Evolutionary conservation across 2,329 filamentous ascomycete genomes (phyloP).

Genomic region (Aspergillus flavus): DNA sequence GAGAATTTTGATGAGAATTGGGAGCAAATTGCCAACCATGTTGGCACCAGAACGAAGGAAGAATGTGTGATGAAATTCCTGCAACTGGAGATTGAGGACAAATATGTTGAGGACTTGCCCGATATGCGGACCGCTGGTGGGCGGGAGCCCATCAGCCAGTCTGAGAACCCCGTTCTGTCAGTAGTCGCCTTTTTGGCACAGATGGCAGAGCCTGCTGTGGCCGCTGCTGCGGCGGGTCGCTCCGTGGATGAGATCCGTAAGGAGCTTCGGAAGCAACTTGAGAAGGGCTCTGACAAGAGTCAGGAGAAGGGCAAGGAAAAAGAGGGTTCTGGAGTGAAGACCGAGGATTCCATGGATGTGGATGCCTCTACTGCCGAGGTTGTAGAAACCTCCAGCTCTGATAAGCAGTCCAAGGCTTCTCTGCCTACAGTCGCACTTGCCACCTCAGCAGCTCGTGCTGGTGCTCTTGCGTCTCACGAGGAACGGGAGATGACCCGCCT

Average conservation of each 20-base stretch:
- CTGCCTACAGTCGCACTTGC: slow-evolving; percentile 78
- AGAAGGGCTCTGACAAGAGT: slow-evolving; percentile 57
- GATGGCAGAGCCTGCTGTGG: slow-evolving; percentile 84
- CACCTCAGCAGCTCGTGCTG: slow-evolving; percentile 80
- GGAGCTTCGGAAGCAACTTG: slow-evolving; percentile 75
- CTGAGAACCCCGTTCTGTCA: slow-evolving; percentile 95
- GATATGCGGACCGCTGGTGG: slow-evolving; percentile 72
- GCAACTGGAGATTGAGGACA: slow-evolving; percentile 95
- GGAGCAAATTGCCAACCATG: slow-evolving; percentile 88
- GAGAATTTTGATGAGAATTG: slow-evolving; percentile 96
- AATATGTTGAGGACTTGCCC: slow-evolving; percentile 82
- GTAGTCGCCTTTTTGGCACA: slow-evolving; percentile 93
- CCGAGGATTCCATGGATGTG: slow-evolving; percentile 63
- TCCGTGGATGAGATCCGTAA: slow-evolving; percentile 85
- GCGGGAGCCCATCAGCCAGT: slow-evolving; percentile 84
- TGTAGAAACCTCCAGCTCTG: slow-evolving; percentile 48
- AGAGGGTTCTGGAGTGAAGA: slow-evolving; percentile 52
- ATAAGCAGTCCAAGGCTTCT: slow-evolving; percentile 51
- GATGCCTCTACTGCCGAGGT: slow-evolving; percentile 42
- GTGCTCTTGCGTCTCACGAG: slow-evolving; percentile 89
- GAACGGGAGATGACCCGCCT: slow-evolving; percentile 95
- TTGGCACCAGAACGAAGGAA: slow-evolving; percentile 86
- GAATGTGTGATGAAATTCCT: slow-evolving; percentile 97
- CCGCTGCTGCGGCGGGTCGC: slow-evolving; percentile 85
- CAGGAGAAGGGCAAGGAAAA: slow-evolving; percentile 54